Evolutionary conservation across 345 rosid genomes (phyloP).

Genomic region (Erysimum cheiranthoides): DNA sequence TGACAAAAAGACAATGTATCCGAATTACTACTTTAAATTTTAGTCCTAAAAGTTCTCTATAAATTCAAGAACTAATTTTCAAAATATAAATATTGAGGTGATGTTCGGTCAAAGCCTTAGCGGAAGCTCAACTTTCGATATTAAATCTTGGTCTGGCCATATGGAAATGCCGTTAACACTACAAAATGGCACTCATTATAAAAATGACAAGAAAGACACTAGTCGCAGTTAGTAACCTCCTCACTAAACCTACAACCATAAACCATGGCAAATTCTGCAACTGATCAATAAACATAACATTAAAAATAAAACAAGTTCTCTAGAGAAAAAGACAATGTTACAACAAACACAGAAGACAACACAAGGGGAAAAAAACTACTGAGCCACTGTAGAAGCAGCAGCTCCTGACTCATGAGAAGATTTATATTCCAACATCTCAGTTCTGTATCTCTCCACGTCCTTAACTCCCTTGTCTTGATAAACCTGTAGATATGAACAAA

Average conservation of each 20-base stretch:
- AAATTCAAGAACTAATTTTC: not conserved
- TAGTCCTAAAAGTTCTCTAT: no score
- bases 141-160: not conserved
- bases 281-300: constrained; percentile 21
- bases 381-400: constrained; percentile 59
- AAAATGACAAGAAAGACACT: constrained; percentile 9
- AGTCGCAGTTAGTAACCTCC: constrained; percentile 30
- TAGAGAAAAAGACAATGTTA: constrained; percentile 24
- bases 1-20: no score
- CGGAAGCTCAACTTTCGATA: not conserved
- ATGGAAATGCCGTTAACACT: constrained; percentile 14
- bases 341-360: constrained; percentile 28
- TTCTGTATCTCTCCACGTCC: constrained; percentile 78
- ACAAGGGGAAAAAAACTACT: constrained; percentile 23
- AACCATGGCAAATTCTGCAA: constrained; percentile 28
- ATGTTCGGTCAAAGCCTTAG: not conserved
- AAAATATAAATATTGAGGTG: not conserved
- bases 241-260: constrained; percentile 39
- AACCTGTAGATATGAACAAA: constrained; percentile 46
- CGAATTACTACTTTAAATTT: no score
- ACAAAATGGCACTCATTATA: not conserved
- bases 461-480: constrained; percentile 73
- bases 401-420: constrained; percentile 58
- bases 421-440: constrained; percentile 68
- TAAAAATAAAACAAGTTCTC: constrained; percentile 19